Evolutionary conservation across 2,329 filamentous ascomycete species (phyloP).

Genomic region (Ceratocystis alfenasii): DNA sequence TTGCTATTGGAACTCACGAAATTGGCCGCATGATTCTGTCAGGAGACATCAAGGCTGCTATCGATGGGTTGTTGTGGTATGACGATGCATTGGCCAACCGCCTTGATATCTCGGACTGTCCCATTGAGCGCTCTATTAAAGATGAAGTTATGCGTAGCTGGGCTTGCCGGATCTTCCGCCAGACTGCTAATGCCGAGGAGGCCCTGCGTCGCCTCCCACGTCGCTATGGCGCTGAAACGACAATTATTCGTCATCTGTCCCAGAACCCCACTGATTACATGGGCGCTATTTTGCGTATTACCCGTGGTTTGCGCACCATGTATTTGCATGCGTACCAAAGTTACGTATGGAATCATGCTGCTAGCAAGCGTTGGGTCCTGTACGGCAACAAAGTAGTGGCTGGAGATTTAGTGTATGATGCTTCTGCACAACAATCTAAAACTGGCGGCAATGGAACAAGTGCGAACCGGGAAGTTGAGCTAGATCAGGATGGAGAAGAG

Average conservation of each 20-base stretch:
- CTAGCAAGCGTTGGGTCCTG: constrained; percentile 65
- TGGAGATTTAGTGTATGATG: constrained; percentile 67
- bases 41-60: constrained; percentile 67
- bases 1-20: constrained; percentile 71
- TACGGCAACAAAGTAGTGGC: constrained; percentile 64
- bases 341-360: constrained; percentile 81
- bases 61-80: constrained; percentile 65
- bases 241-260: constrained; percentile 65
- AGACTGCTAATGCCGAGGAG: constrained; percentile 43
- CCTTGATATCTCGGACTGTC: constrained; percentile 31
- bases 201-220: constrained; percentile 60
- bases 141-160: constrained; percentile 72
- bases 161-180: constrained; percentile 61
- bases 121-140: constrained; percentile 43
- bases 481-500: constrained; percentile 42
- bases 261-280: constrained; percentile 56
- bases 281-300: constrained; percentile 69
- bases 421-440: constrained; percentile 24
- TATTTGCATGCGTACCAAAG: constrained; percentile 97
- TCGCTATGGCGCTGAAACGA: constrained; percentile 69
- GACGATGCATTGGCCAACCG: constrained; percentile 46
- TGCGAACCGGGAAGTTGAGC: constrained; percentile 27
- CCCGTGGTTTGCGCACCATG: constrained; percentile 74
- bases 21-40: constrained; percentile 75
- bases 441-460: constrained; percentile 19